Base-by-base conservation (phyloP, 257 asterid genomes). In the Penstemon newberryi region DNA sequence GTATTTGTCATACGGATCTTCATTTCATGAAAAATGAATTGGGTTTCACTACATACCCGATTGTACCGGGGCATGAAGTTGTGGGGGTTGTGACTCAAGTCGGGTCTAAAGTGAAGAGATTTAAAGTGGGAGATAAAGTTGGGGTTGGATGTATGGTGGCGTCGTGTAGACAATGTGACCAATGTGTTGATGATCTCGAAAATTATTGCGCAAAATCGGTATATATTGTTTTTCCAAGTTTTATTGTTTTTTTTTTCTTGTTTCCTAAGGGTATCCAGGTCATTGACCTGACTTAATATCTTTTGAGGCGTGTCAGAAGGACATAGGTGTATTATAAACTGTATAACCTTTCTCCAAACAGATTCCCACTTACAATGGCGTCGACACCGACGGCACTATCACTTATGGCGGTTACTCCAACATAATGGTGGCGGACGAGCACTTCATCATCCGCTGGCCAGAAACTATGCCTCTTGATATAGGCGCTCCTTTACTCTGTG, bases 1-100 rank as follows among this genome's bases (percentile, higher is more conserved):
- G 87, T 43, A 60, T 82, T 46, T 82, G 87, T 70, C 84, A 79
- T 36, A 73, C 84, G 11, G 87, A 82, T 51, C 80, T 79, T 45
- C 84, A 79, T 49, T 4, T 5, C 7, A 13, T 44, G 60, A 79
- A 60, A 19, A 76, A 82, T 63, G 82, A 78, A 0, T 67, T 66
- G 82, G 82, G 74, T 11, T 5, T 39, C 74, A 5, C 80, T 8
- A 41, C 2, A 0, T 82, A 82, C 86, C 86, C 84, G 3, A 6
- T 75, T 39, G 65, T 82, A 4, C 86, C 86, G 0, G 86, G 86
- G 50, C 86, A 82, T 37, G 86, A 82, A 69, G 33, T 79, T 52
- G 76, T 65, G 53, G 86, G 86, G 1, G 46, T 63, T 39, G 81
- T 79, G 11, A 78, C 84, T 13, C 81, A 72, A 4, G 73, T 79